Percentiles rank a stretch among this genome's conserved stretches.
These are phyloP conservation scores for Ophiocytium majus DNA, from an alignment of 352 stramenopile genomes.

Conservation along the genomic window DNA sequence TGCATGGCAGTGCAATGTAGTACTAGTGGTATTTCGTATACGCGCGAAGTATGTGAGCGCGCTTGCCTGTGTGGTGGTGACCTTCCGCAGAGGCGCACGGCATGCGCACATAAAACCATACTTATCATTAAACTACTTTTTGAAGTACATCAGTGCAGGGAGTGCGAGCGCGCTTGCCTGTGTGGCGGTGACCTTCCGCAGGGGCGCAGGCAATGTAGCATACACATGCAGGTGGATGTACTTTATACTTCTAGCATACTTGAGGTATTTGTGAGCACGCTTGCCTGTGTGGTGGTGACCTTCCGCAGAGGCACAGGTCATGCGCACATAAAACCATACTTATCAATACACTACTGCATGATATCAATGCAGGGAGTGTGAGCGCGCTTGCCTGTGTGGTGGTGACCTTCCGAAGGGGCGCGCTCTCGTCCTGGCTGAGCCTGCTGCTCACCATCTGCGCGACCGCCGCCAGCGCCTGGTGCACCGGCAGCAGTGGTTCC, in stretches of 20 bases:
- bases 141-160: no score
- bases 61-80: neutral
- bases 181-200: constrained; percentile 8
- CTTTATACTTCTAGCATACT: no score
- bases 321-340: no score
- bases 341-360: no score
- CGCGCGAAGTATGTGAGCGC: no score
- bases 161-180: neutral
- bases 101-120: no score
- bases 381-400: neutral
- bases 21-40: no score
- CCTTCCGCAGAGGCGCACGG: neutral
- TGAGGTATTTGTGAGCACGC: neutral
- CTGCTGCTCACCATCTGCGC: neutral
- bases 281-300: neutral
- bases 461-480: constrained; percentile 7
- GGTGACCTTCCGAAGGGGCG: neutral
- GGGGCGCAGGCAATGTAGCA: no score
- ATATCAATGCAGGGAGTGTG: no score
- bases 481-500: constrained; percentile 2
- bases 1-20: no score
- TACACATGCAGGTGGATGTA: no score
- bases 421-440: neutral
- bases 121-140: no score
- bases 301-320: neutral